Evolutionary conservation across 1,284 basidiomycete species (phyloP).

Genomic region (Sporisorium iseilematis-ciliati): DNA sequence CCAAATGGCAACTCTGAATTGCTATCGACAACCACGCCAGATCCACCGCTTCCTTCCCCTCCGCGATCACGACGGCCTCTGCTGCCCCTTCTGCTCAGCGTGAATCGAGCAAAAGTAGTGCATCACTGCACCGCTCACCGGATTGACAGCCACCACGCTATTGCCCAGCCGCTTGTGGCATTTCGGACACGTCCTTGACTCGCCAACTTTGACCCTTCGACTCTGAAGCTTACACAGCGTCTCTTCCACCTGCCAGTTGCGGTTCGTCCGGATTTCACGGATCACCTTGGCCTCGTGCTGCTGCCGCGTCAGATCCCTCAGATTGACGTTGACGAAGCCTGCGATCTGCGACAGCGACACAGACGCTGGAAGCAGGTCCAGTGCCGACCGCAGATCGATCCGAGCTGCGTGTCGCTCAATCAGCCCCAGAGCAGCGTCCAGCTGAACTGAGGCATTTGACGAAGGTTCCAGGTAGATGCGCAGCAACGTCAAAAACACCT

Average conservation of each 20-base stretch:
- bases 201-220: slow-evolving; percentile 87
- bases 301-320: slow-evolving; percentile 44
- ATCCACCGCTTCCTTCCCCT: background rate
- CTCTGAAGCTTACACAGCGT: slow-evolving; percentile 81
- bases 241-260: slow-evolving; percentile 80
- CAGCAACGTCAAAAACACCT: slow-evolving; percentile 85
- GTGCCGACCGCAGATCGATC: slow-evolving; percentile 82
- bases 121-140: slow-evolving; percentile 56
- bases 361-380: slow-evolving; percentile 87
- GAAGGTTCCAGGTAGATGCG: slow-evolving; percentile 80
- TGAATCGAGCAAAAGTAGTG: slow-evolving; percentile 66
- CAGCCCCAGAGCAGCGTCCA: slow-evolving; percentile 81
- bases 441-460: slow-evolving; percentile 62
- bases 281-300: slow-evolving; percentile 71
- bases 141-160: slow-evolving; percentile 89
- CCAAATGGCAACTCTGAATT: background rate
- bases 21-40: no score
- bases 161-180: slow-evolving; percentile 94
- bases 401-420: slow-evolving; percentile 85
- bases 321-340: slow-evolving; percentile 73
- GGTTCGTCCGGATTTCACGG: slow-evolving; percentile 77
- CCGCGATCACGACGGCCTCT: slow-evolving; percentile 15
- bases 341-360: slow-evolving; percentile 83
- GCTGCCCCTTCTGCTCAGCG: slow-evolving; percentile 31
- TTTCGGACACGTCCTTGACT: slow-evolving; percentile 88